Percentiles rank a stretch among this genome's conserved stretches.
Conservation (phyloP, 148 eudicot genomes). For the Heliamphora exappendiculata region DNA sequence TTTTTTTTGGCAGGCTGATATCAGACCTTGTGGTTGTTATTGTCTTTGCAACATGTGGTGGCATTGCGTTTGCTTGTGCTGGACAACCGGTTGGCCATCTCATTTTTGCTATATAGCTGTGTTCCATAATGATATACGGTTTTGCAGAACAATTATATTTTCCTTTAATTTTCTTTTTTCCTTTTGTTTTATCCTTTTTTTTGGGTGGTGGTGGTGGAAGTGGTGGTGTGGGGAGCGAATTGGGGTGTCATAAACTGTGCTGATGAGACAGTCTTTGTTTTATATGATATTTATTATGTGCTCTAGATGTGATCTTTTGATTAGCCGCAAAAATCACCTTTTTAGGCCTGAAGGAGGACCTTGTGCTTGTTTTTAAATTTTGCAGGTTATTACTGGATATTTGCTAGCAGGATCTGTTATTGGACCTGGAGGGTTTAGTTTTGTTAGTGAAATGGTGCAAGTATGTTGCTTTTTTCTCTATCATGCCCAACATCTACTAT, state of each 20-base stretch:
- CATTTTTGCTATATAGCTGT: neutral
- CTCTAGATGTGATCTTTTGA: neutral
- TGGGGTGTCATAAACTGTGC: neutral
- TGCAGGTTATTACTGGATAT: slow-evolving; percentile 97
- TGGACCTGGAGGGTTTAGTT: slow-evolving; percentile 95
- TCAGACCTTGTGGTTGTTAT: slow-evolving; percentile 93
- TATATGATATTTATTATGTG: neutral
- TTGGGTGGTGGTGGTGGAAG: neutral
- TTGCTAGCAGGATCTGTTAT: slow-evolving; percentile 90
- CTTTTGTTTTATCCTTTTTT: neutral
- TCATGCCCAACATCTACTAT: neutral
- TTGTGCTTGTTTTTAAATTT: neutral
- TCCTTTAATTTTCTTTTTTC: neutral
- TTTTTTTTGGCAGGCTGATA: slow-evolving; percentile 58
- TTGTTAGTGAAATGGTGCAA: slow-evolving; percentile 97
- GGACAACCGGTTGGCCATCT: slow-evolving; percentile 83
- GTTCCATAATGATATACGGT: neutral
- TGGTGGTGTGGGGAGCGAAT: too few relatives aligned
- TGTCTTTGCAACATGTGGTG: slow-evolving; percentile 99
- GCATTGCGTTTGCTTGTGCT: slow-evolving; percentile 97
- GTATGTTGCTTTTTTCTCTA: slow-evolving; percentile 37
- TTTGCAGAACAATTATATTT: neutral
- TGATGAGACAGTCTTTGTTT: neutral
- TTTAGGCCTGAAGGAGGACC: neutral
- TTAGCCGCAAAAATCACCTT: neutral